Percentiles rank a stretch among this genome's conserved stretches.
These are phyloP conservation scores for Martiniozyma abietophila DNA, from an alignment of 805 yeast genomes.

Conservation along the genomic window DNA sequence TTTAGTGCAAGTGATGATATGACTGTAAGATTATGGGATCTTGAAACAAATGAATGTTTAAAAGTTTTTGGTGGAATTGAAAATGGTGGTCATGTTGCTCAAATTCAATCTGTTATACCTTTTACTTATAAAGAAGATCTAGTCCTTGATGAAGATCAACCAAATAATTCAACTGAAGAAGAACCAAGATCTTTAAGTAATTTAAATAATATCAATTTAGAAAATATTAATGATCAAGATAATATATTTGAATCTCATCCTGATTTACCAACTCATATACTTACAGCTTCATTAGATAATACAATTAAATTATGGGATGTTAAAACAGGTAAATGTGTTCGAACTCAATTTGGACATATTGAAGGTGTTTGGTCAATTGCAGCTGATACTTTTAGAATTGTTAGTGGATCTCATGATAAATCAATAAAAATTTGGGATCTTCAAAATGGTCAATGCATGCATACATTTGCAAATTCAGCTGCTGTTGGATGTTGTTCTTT, in stretches of 20 bases:
- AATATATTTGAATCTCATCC: constrained; percentile 17
- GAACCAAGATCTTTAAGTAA: constrained; percentile 10
- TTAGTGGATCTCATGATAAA: constrained; percentile 91
- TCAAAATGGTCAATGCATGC: constrained; percentile 89
- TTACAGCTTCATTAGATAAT: constrained; percentile 85
- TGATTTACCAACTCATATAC: constrained; percentile 67
- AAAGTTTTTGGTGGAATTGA: constrained; percentile 69
- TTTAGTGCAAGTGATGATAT: constrained; percentile 89
- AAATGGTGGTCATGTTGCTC: constrained; percentile 82
- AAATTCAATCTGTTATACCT: constrained; percentile 88
- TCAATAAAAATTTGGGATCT: constrained; percentile 90
- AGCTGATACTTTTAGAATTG: constrained; percentile 90
- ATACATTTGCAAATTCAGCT: constrained; percentile 72
- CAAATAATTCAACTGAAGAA: constrained; percentile 17
- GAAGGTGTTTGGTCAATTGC: constrained; percentile 98
- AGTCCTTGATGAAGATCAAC: constrained; percentile 25
- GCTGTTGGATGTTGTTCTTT: constrained; percentile 65
- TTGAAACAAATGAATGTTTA: constrained; percentile 68
- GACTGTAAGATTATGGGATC: constrained; percentile 92
- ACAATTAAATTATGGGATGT: constrained; percentile 93
- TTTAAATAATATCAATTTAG: no score
- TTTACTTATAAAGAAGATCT: constrained; percentile 58
- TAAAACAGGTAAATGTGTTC: constrained; percentile 72
- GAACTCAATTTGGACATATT: constrained; percentile 95
- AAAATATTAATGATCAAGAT: no score